Evolutionary conservation across 805 yeast species (phyloP).

Genomic region (Peterozyma toletana): DNA sequence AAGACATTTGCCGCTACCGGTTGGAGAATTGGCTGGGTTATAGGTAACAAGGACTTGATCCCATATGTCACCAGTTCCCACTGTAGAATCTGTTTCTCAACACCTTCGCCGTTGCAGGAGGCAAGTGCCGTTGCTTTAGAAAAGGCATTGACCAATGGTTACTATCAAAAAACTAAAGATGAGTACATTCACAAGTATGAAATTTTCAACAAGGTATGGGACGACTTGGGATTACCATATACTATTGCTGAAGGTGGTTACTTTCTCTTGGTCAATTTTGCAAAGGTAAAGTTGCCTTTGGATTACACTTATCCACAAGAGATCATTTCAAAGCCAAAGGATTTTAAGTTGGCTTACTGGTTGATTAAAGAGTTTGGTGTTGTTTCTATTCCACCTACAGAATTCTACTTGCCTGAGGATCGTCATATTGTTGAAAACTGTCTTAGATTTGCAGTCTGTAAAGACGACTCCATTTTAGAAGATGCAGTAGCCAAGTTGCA

Average conservation of each 20-base stretch:
- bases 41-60: slow-evolving; percentile 78
- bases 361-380: slow-evolving; percentile 87
- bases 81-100: slow-evolving; percentile 86
- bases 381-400: slow-evolving; percentile 97
- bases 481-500: slow-evolving; percentile 76
- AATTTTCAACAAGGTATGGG: slow-evolving; percentile 71
- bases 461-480: slow-evolving; percentile 72
- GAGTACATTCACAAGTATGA: slow-evolving; percentile 67
- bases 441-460: slow-evolving; percentile 93
- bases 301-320: slow-evolving; percentile 69
- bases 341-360: slow-evolving; percentile 90
- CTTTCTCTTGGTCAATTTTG: slow-evolving; percentile 81
- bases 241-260: slow-evolving; percentile 92
- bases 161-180: slow-evolving; percentile 63
- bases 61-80: slow-evolving; percentile 84
- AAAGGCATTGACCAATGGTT: slow-evolving; percentile 52
- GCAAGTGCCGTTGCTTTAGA: slow-evolving; percentile 78
- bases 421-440: slow-evolving; percentile 76
- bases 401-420: slow-evolving; percentile 68
- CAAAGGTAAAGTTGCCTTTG: slow-evolving; percentile 71
- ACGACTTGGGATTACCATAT: slow-evolving; percentile 83
- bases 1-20: slow-evolving; percentile 99
- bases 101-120: slow-evolving; percentile 89
- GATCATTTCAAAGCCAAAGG: slow-evolving; percentile 63
- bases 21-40: slow-evolving; percentile 96